Evolutionary conservation across 75 land plant species (phyloP).

Genomic region (Ceratopteris richardii): DNA sequence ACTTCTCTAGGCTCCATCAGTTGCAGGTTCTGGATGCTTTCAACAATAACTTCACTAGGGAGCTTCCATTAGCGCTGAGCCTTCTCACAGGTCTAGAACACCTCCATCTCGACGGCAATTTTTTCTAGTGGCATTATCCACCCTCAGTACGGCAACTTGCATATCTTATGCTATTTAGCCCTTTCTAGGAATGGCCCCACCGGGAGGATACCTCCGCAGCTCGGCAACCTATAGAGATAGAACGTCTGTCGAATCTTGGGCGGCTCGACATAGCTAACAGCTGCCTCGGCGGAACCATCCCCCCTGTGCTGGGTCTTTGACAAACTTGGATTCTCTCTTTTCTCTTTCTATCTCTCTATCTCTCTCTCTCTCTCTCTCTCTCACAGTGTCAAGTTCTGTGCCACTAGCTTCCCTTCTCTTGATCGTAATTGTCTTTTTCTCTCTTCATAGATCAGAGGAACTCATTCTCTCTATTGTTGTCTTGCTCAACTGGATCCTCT

Average conservation of each 20-base stretch:
- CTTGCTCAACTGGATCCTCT: no score
- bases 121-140: conserved; percentile 73
- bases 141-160: conserved; percentile 47
- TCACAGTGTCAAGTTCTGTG: no score
- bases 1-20: conserved; percentile 26
- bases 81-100: conserved; percentile 38
- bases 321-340: conserved; percentile 50
- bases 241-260: conserved; percentile 43
- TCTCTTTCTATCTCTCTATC: no score
- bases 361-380: no score
- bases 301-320: conserved; percentile 46
- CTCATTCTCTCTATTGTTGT: no score
- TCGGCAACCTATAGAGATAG: conserved; percentile 62
- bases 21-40: conserved; percentile 55
- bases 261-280: conserved; percentile 61
- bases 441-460: no score
- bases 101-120: conserved; percentile 84
- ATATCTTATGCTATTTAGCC: conserved; percentile 61
- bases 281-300: conserved; percentile 59
- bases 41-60: conserved; percentile 81
- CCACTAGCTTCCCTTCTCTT: no score
- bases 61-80: conserved; percentile 40
- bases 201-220: conserved; percentile 67
- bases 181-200: conserved; percentile 69
- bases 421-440: no score